phyloP scores from a whole-genome alignment of 202 grass and related monocot species.

The Schoenoplectus triqueter region DNA sequence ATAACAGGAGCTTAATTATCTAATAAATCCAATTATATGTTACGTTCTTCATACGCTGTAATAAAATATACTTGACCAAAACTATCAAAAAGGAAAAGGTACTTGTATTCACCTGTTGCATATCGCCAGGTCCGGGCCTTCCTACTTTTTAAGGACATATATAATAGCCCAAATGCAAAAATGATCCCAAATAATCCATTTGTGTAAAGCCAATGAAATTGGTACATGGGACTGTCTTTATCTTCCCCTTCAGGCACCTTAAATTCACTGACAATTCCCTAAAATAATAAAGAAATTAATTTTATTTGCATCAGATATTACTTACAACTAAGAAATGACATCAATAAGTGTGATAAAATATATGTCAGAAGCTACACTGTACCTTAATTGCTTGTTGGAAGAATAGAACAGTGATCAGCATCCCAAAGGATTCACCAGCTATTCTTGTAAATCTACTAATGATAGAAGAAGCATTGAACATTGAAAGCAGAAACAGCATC shows the following conservation, averaged over 20 bases:
- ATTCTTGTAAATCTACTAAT: constrained; percentile 91
- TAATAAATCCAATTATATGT: no score
- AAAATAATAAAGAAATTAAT: constrained; percentile 27
- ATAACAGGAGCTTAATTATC: background rate
- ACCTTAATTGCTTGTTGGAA: constrained; percentile 78
- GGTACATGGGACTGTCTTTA: constrained; percentile 42
- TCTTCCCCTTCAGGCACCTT: constrained; percentile 58
- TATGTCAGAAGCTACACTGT: constrained; percentile 15
- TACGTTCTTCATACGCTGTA: background rate
- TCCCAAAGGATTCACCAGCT: constrained; percentile 82
- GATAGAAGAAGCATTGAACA: constrained; percentile 62
- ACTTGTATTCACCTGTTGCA: constrained; percentile 60
- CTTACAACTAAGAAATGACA: background rate
- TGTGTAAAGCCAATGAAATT: constrained; percentile 74
- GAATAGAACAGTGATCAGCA: constrained; percentile 85
- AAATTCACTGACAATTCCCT: constrained; percentile 86
- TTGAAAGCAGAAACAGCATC: constrained; percentile 70
- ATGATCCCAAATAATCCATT: constrained; percentile 76
- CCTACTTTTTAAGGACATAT: constrained; percentile 53
- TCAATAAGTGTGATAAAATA: background rate
- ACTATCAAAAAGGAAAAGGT: constrained; percentile 7
- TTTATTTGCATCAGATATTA: constrained; percentile 32
- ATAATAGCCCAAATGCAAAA: constrained; percentile 71
- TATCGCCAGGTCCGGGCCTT: constrained; percentile 65
- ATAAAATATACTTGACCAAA: background rate